Evolutionary conservation across 345 rosid genomes (phyloP), one percentile per base, ranked within the genome.

Genomic region (Diplotaxis tenuifolia): DNA sequence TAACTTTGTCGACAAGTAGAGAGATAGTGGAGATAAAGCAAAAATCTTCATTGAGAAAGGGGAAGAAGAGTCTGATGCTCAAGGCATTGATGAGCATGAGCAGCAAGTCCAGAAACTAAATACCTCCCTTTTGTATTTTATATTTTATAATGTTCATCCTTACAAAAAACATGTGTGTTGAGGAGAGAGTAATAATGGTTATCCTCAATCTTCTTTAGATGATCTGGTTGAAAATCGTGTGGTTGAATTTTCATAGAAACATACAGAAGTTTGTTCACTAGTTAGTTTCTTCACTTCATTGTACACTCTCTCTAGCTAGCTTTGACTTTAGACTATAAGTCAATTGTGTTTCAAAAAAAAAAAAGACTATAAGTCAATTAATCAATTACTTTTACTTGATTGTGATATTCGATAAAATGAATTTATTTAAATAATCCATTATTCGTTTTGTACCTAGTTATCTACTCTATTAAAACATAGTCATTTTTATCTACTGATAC

Each of bases 71-170:
- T 50, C 54, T 65, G 23, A 77, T 85, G 55, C 59, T 90, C 31
- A 87, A 85, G 83, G 93, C 95, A 50, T 67, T 88, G 83, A 86
- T 87, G 56, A 83, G 95, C 85, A 72, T 87, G 83, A 76, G 84
- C 74, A 76, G 84, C 74, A 88, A 81, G 79, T 62, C 88, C 15
- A 85, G 71, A 76, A 82, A 77, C 65, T 74, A 66, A 34, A 45
- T 45, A 15, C n/a, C 19, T 9, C 19, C 6, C 57, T 3, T 10
- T 21, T 49, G 32, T 61, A 47, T 21, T 61, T 67, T 38, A 42
- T 31, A 42, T 42, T 40, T 42, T 42, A 42, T 42, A 42, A 14
- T 42, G 49, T 14, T 42, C 49, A 38, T 40, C 15, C 23, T 23
- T 40, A 11, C 28, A 40, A 57, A 40, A 11, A 29, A 15, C 1